phyloP scores from a whole-genome alignment of 2,329 filamentous ascomycete genomes.

The Hirsutella rhossiliensis region DNA sequence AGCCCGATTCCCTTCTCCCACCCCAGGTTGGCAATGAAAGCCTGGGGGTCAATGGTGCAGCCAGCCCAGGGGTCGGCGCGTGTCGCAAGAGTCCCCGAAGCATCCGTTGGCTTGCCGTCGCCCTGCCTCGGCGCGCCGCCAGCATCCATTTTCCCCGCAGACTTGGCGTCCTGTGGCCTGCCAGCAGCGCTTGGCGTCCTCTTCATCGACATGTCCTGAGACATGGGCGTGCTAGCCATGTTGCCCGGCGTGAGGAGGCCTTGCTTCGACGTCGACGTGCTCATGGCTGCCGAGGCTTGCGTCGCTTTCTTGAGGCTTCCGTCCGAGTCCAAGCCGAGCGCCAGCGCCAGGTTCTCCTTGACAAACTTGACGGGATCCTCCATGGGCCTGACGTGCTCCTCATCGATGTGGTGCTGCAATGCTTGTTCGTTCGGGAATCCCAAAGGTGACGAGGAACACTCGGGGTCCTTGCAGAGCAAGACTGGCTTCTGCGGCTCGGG shows the following conservation, averaged over 20 bases:
- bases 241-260: slow-evolving; percentile 34
- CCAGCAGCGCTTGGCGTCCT: slow-evolving; percentile 33
- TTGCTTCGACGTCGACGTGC: slow-evolving; percentile 31
- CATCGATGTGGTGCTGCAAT: slow-evolving; percentile 38
- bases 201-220: slow-evolving; percentile 38
- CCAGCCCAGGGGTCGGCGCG: slow-evolving; percentile 21
- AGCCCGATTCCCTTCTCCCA: slow-evolving; percentile 17
- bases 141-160: slow-evolving; percentile 14
- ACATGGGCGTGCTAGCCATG: slow-evolving; percentile 34
- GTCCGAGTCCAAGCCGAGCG: slow-evolving; percentile 39
- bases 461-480: slow-evolving; percentile 38
- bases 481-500: slow-evolving; percentile 27
- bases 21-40: slow-evolving; percentile 20
- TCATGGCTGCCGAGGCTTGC: slow-evolving; percentile 25
- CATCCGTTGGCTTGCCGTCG: slow-evolving; percentile 16
- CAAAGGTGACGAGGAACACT: slow-evolving; percentile 37
- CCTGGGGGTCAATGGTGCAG: slow-evolving; percentile 40
- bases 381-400: slow-evolving; percentile 45
- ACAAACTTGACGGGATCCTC: slow-evolving; percentile 43
- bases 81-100: slow-evolving; percentile 4
- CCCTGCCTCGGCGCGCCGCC: slow-evolving; percentile 13
- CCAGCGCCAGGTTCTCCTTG: slow-evolving; percentile 33
- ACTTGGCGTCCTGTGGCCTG: slow-evolving; percentile 24
- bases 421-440: slow-evolving; percentile 44
- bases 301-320: slow-evolving; percentile 27